Evolutionary conservation across 2,329 filamentous ascomycete genomes (phyloP), one percentile per base, ranked within the genome.

Genomic region (Botrytis hyacinthi): DNA sequence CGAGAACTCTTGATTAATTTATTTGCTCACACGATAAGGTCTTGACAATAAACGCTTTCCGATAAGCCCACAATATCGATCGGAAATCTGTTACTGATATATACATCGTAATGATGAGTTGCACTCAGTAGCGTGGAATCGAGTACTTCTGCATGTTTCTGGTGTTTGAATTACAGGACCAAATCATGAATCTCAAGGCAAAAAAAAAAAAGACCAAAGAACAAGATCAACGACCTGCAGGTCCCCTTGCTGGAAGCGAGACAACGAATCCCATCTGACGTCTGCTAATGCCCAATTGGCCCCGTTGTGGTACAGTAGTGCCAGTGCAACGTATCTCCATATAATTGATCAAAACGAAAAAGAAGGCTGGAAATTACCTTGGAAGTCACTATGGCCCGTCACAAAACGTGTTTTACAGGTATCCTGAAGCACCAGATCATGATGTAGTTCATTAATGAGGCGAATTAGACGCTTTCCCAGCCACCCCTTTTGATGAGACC

Each of bases 331-430:
- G 42, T 62, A 62, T 63, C 42, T 62, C 57, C 29, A 44, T 70
- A 44, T 40, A 70, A 70, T 70, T 62, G 57, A 71, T 71, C 69
- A 18, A 40, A 78, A 60, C 40, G 65, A n/a, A 29, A 26, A 67
- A 68, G 44, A 71, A 68, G 73, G 71, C 51, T 70, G 51, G 71
- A 37, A 35, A 37, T n/a, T 20, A 46, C 29, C 63, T 54, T 61
- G 65, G 29, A 70, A 26, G 8, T 61, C 29, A n/a, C 29, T 20
- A 22, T 29, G 18, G 44, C 16, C 29, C 37, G 26, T 37, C 57
- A 48, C n/a, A 48, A 44, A 70, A 62, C 40, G 48, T 46, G 5
- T 51, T 44, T 37, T 46, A 70, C 61, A 48, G 57, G 54, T 70
- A 35, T 35, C 37, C 37, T 29, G 16, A 44, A n/a, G n/a, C 14